A percentile compares a stretch with the other conserved stretches of the same genome.
Evolutionary conservation across 345 rosid species (phyloP).

Genomic region (Lepidium africanum): DNA sequence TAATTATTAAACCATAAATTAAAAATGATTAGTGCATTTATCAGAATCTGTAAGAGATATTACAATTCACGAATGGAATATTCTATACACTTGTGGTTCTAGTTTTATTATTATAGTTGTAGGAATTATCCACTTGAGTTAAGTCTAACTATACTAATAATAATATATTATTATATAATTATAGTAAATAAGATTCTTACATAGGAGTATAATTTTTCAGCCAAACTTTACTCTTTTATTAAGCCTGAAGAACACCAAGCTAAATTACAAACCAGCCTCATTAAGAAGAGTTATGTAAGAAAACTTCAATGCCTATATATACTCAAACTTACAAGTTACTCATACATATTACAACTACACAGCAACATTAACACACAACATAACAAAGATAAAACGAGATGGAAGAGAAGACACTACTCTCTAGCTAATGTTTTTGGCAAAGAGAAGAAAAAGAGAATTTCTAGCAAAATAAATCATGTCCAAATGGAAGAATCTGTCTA

Average conservation of each 20-base stretch:
- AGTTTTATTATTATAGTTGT: neutral
- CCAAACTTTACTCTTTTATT: too few relatives aligned
- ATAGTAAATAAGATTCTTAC: too few relatives aligned
- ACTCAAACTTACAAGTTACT: slow-evolving; percentile 13
- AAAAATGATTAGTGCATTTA: neutral
- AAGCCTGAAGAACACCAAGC: too few relatives aligned
- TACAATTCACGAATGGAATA: neutral
- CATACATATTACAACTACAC: slow-evolving; percentile 16
- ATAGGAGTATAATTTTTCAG: too few relatives aligned
- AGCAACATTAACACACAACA: slow-evolving; percentile 16
- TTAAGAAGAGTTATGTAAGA: neutral
- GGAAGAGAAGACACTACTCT: neutral
- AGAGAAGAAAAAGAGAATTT: neutral
- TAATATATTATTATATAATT: too few relatives aligned
- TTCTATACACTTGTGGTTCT: slow-evolving; percentile 6
- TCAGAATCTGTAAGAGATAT: neutral
- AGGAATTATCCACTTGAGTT: neutral
- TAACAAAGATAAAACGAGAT: slow-evolving; percentile 7
- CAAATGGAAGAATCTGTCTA: slow-evolving; percentile 9
- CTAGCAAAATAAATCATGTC: slow-evolving; percentile 13
- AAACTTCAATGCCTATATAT: slow-evolving; percentile 17
- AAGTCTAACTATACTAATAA: too few relatives aligned
- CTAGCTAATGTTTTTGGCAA: slow-evolving; percentile 15
- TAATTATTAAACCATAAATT: neutral
- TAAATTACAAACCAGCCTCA: too few relatives aligned